Conservation (phyloP, 2,329 filamentous ascomycete genomes). For the Rhexocercosporidium sp. region DNA sequence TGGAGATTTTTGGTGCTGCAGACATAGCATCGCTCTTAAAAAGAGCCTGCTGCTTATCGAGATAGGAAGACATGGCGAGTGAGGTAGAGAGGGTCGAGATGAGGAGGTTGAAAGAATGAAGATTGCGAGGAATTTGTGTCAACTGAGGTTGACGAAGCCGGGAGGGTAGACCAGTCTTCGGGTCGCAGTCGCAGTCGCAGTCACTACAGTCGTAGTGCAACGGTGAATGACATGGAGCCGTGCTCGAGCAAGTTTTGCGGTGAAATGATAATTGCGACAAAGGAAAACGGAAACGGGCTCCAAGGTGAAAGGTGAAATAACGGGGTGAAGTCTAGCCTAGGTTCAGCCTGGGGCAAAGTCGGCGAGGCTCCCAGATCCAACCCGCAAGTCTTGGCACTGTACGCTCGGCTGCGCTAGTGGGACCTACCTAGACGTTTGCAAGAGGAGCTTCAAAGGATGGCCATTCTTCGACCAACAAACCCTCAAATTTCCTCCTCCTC, state of each 20-base stretch:
- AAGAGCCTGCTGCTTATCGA: conserved; percentile 68
- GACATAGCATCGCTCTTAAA: conserved; percentile 67
- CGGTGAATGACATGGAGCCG: not conserved
- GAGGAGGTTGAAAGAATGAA: not conserved
- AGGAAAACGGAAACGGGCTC: conserved; percentile 15
- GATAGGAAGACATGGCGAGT: conserved; percentile 60
- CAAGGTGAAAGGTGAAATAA: not conserved
- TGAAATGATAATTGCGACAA: conserved; percentile 17
- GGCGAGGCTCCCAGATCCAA: not conserved
- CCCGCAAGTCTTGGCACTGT: not conserved
- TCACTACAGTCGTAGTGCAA: not conserved
- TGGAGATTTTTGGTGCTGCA: conserved; percentile 66
- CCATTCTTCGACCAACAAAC: not conserved
- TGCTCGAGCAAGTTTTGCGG: conserved; percentile 1
- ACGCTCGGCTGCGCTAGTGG: not conserved
- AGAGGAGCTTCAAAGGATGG: conserved; percentile 11
- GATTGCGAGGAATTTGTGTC: not conserved
- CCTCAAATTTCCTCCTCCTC: not conserved
- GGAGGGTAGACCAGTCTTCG: not conserved
- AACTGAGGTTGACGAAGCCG: not conserved
- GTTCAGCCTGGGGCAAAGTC: not conserved
- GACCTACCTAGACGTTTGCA: conserved; percentile 6
- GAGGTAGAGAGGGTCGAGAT: not conserved
- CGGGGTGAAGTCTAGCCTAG: not conserved
- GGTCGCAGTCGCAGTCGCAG: not conserved